phyloP scores from a whole-genome alignment of 805 yeast genomes.

The Torulaspora maleeae region DNA sequence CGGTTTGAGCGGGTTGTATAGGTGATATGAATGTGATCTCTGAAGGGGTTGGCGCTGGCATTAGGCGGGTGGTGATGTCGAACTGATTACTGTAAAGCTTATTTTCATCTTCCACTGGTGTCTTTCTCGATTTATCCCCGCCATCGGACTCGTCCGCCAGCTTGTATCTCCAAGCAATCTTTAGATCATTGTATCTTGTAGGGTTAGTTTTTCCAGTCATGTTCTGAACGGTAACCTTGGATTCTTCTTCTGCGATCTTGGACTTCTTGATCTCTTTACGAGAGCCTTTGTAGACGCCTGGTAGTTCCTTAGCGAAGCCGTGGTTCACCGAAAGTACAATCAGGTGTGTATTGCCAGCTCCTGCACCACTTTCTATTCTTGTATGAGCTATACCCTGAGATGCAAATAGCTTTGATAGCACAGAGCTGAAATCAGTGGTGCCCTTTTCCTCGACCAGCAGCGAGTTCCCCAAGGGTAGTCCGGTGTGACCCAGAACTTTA shows the following conservation, averaged over 20 bases:
- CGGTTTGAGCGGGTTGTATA: slow-evolving; percentile 25
- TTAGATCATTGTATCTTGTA: slow-evolving; percentile 47
- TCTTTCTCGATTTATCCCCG: slow-evolving; percentile 19
- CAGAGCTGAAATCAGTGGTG: slow-evolving; percentile 79
- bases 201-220: slow-evolving; percentile 39
- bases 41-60: slow-evolving; percentile 58
- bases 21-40: slow-evolving; percentile 58
- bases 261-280: slow-evolving; percentile 61
- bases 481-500: slow-evolving; percentile 69
- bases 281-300: slow-evolving; percentile 71
- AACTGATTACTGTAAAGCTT: slow-evolving; percentile 61
- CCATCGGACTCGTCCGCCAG: slow-evolving; percentile 35
- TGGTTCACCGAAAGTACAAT: slow-evolving; percentile 57
- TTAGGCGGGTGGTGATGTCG: slow-evolving; percentile 67
- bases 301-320: slow-evolving; percentile 63
- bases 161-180: slow-evolving; percentile 94
- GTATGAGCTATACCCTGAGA: slow-evolving; percentile 73
- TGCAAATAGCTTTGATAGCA: slow-evolving; percentile 62
- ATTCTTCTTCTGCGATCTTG: slow-evolving; percentile 51
- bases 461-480: slow-evolving; percentile 74
- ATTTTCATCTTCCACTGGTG: slow-evolving; percentile 32
- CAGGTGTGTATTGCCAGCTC: slow-evolving; percentile 49
- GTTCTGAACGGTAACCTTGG: slow-evolving; percentile 65
- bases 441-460: slow-evolving; percentile 77
- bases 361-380: slow-evolving; percentile 36